These are phyloP conservation scores for Melanogaster broomeanus DNA, from an alignment of 768 basidiomycete genomes.

Conservation along the genomic window DNA sequence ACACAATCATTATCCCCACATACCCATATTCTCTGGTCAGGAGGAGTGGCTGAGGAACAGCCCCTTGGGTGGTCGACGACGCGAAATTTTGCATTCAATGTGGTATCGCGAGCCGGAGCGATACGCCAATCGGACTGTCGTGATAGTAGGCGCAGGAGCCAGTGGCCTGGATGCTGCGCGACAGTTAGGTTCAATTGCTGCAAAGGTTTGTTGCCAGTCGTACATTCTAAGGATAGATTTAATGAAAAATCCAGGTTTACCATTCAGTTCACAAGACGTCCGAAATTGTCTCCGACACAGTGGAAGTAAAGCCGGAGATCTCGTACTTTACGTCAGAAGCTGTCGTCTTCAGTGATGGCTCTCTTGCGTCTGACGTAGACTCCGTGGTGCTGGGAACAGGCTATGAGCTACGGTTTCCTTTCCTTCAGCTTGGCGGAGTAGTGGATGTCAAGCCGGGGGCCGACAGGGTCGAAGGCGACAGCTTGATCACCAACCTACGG, in stretches of 20 bases:
- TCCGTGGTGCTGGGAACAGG: slow-evolving; percentile 52
- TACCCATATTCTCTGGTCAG: slow-evolving; percentile 45
- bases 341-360: slow-evolving; percentile 48
- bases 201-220: slow-evolving; percentile 32
- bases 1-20: slow-evolving; percentile 50
- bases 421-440: slow-evolving; percentile 35
- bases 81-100: slow-evolving; percentile 49
- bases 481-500: slow-evolving; percentile 45
- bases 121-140: slow-evolving; percentile 40
- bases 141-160: slow-evolving; percentile 48
- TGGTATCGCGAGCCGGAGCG: slow-evolving; percentile 50
- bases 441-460: slow-evolving; percentile 15
- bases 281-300: slow-evolving; percentile 6
- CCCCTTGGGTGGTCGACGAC: slow-evolving; percentile 17
- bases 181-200: slow-evolving; percentile 40
- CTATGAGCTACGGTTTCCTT: slow-evolving; percentile 52
- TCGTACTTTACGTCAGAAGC: slow-evolving; percentile 44
- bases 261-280: slow-evolving; percentile 35
- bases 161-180: slow-evolving; percentile 47
- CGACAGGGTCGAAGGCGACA: background rate
- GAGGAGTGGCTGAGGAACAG: slow-evolving; percentile 44
- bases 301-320: slow-evolving; percentile 43
- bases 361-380: slow-evolving; percentile 38
- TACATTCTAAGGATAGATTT: background rate
- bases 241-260: slow-evolving; percentile 23